These are phyloP conservation scores for Pseudohalonectria lignicola DNA, from an alignment of 2,329 filamentous ascomycete genomes.

Conservation along the genomic window DNA sequence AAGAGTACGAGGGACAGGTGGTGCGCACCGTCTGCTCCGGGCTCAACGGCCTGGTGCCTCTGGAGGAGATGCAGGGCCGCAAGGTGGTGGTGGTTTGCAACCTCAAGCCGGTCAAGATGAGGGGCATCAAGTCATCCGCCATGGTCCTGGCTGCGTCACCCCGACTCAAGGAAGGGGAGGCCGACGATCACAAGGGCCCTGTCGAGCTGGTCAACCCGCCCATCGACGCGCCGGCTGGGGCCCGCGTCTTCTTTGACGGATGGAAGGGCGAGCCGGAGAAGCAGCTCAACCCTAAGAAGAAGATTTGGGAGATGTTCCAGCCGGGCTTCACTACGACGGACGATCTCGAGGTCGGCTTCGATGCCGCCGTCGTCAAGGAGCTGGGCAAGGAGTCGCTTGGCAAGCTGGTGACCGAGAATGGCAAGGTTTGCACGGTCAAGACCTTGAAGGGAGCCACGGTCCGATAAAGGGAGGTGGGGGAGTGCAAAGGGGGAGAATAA, in stretches of 20 bases:
- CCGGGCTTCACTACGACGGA: constrained; percentile 90
- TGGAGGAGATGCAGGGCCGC: constrained; percentile 93
- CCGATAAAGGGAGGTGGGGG: no score
- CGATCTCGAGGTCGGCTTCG: constrained; percentile 72
- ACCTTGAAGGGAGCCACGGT: constrained; percentile 72
- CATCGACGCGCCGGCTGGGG: constrained; percentile 66
- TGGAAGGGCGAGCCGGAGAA: constrained; percentile 90
- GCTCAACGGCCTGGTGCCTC: constrained; percentile 81
- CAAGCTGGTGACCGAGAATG: constrained; percentile 64
- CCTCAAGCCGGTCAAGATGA: constrained; percentile 98
- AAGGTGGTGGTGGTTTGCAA: constrained; percentile 96
- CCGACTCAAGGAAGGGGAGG: constrained; percentile 69
- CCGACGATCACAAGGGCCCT: constrained; percentile 74
- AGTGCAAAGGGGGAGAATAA: no score
- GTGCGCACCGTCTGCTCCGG: constrained; percentile 96
- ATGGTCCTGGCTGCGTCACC: constrained; percentile 97
- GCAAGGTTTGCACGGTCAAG: constrained; percentile 74
- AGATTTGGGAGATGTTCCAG: constrained; percentile 96
- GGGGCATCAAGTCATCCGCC: constrained; percentile 63
- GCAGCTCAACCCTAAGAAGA: constrained; percentile 97
- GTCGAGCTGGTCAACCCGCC: constrained; percentile 89
- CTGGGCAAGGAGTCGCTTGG: constrained; percentile 58
- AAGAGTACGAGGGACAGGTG: constrained; percentile 81
- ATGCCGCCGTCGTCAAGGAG: constrained; percentile 66
- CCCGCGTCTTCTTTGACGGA: constrained; percentile 86